Base-by-base conservation (phyloP, 805 yeast species). In the Scheffersomyces ergatensis region DNA sequence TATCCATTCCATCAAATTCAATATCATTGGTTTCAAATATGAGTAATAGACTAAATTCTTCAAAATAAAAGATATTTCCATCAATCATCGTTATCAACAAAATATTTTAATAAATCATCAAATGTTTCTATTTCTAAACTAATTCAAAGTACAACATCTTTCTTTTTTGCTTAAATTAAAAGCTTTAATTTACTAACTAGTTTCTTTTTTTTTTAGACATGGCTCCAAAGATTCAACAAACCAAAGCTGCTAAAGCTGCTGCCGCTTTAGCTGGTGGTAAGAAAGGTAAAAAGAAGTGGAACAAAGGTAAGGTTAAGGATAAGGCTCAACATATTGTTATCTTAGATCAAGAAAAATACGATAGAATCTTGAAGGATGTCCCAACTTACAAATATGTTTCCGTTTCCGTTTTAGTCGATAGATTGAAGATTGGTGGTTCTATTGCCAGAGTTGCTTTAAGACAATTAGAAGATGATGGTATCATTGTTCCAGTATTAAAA, bases 211-310 rank as follows among this genome's bases (percentile, higher is more conserved):
- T 50, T 53, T 31, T 60, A 78, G 83, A 76, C n/a, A 89, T 92
- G 97, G 96, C 97, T 77, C 97, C 97, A 82, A 92, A 92, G 81
- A 80, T 88, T 80, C 97, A 92, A 84, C 90, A 89, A 77, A 85
- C 97, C 70, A 92, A 92, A 82, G 97, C 97, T 77, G 97, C 97
- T 71, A 92, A 92, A 83, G 97, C 97, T 71, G 97, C 98, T 70
- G 98, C 98, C 81, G 98, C 97, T 76, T 81, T 89, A 85, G 97
- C 97, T 75, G 97, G 97, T 86, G 96, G 97, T 85, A 90, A 90
- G 87, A 89, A 92, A 73, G 89, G 96, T 77, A 93, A 93, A 89
- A 92, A 93, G 95, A 93, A 93, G 96, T 93, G 98, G 99, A 87
- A 95, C 86, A 90, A 92, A 85, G 97, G 97, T 78, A 89, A 95